Percentiles rank a stretch among this genome's conserved stretches.
phyloP scores from a whole-genome alignment of 148 eudicot species.

The Dianthus caryophyllus region DNA sequence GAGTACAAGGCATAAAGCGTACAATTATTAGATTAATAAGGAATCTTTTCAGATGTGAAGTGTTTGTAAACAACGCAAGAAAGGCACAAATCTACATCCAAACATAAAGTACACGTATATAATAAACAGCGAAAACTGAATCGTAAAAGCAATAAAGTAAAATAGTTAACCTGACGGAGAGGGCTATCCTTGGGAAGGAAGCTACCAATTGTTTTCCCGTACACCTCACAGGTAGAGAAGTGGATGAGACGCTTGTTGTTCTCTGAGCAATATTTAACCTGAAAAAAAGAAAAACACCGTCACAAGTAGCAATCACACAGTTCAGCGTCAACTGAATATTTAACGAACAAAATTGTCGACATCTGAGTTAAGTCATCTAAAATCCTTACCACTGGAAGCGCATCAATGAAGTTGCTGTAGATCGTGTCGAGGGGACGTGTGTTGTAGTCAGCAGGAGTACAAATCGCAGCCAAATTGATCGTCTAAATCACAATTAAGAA shows the following conservation, averaged over 20 bases:
- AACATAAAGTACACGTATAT: background rate
- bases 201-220: conserved; percentile 92
- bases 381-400: conserved; percentile 87
- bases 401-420: conserved; percentile 99
- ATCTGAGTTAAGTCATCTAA: background rate
- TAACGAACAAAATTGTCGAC: background rate
- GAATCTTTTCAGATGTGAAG: conserved; percentile 13
- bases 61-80: background rate
- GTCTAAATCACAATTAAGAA: conserved; percentile 42
- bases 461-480: conserved; percentile 93
- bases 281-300: conserved; percentile 20
- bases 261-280: conserved; percentile 99
- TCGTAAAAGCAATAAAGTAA: conserved; percentile 17
- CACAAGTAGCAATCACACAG: conserved; percentile 20
- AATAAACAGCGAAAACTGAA: background rate
- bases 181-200: conserved; percentile 94
- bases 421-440: conserved; percentile 95
- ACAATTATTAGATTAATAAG: background rate
- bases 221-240: conserved; percentile 97
- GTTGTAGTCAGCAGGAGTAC: conserved; percentile 98
- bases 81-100: conserved; percentile 25
- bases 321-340: conserved; percentile 2
- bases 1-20: background rate
- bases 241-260: conserved; percentile 95
- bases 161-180: conserved; percentile 61